Conservation (phyloP, 345 rosid species). For the Durio zibethinus region DNA sequence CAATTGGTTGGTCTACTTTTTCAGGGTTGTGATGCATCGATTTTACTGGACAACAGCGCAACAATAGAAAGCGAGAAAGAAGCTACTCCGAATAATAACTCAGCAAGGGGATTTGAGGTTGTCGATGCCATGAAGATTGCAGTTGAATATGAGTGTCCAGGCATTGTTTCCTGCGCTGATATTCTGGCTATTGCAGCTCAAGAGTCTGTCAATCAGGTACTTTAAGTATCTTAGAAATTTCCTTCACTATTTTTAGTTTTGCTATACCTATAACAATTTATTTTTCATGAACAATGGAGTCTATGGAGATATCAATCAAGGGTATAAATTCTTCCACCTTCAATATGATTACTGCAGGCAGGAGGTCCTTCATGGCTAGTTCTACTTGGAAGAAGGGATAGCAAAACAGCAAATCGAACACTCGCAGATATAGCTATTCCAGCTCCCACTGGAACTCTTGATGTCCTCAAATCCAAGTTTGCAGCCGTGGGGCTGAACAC, state of each 20-base stretch:
- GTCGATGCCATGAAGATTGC: constrained; percentile 49
- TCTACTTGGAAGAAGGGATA: constrained; percentile 36
- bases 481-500: constrained; percentile 24
- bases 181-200: constrained; percentile 35
- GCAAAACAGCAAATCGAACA: constrained; percentile 26
- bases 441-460: constrained; percentile 23
- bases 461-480: constrained; percentile 21
- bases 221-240: too few relatives aligned
- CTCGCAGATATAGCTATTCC: constrained; percentile 32
- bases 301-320: too few relatives aligned
- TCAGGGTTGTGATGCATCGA: constrained; percentile 58
- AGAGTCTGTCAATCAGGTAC: constrained; percentile 26
- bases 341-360: constrained; percentile 15
- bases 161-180: constrained; percentile 58
- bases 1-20: background rate
- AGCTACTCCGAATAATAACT: constrained; percentile 29
- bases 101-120: constrained; percentile 33
- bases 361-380: constrained; percentile 39
- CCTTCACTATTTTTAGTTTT: too few relatives aligned
- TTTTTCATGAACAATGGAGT: too few relatives aligned
- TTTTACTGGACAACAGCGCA: constrained; percentile 33
- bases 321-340: background rate
- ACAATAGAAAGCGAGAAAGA: constrained; percentile 35
- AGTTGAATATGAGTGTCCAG: constrained; percentile 47
- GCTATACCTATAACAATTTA: too few relatives aligned